Conservation (phyloP, 441 rosid genomes). For the Jatropha podagrica region DNA sequence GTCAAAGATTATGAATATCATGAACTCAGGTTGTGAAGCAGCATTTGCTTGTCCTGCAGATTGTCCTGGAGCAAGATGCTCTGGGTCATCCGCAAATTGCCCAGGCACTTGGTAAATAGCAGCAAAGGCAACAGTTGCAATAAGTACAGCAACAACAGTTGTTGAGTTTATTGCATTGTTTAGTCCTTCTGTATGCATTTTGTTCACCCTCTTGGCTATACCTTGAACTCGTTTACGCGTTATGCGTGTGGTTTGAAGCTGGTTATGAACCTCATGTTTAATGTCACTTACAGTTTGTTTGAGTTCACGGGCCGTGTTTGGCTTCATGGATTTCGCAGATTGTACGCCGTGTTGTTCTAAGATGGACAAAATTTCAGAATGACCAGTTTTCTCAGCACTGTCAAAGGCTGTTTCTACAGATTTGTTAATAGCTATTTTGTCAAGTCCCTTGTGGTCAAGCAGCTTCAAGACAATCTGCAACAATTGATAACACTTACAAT, state of each 20-base stretch:
- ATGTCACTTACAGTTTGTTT: conserved; percentile 97
- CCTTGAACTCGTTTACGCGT: conserved; percentile 80
- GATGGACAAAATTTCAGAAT: conserved; percentile 46
- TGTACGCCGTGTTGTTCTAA: conserved; percentile 57
- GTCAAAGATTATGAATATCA: conserved; percentile 80
- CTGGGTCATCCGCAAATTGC: conserved; percentile 43
- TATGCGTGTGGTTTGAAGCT: conserved; percentile 71
- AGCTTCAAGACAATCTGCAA: conserved; percentile 73
- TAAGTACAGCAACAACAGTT: conserved; percentile 88
- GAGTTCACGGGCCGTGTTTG: conserved; percentile 51
- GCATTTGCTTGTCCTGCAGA: conserved; percentile 74
- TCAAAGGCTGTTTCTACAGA: conserved; percentile 78
- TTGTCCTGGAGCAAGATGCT: conserved; percentile 33
- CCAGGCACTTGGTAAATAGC: conserved; percentile 96
- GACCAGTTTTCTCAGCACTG: conserved; percentile 80
- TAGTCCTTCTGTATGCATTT: conserved; percentile 86
- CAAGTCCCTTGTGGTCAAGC: conserved; percentile 45
- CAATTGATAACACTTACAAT: background rate
- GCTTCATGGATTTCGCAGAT: conserved; percentile 54
- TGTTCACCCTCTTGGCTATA: conserved; percentile 73
- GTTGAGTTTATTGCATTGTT: conserved; percentile 93
- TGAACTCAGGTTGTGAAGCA: conserved; percentile 57
- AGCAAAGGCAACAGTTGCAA: conserved; percentile 96
- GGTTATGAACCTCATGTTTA: conserved; percentile 86
- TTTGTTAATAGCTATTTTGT: conserved; percentile 56